Percentiles rank a stretch among this genome's conserved stretches.
These are phyloP conservation scores for Boletus semigastroideus DNA, from an alignment of 1,284 basidiomycete genomes.

Conservation along the genomic window DNA sequence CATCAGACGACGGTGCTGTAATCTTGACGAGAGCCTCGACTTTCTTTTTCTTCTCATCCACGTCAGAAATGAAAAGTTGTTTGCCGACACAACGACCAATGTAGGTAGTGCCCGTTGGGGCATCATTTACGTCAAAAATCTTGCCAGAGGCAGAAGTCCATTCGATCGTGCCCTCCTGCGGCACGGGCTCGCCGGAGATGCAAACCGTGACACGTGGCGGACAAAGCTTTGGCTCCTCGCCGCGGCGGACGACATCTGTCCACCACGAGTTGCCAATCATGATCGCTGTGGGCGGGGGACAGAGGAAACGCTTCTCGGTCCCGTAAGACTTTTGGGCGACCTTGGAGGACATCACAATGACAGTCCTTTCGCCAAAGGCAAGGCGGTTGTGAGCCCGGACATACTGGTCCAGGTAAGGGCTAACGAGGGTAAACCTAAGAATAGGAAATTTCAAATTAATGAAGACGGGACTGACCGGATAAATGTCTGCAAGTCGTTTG, in stretches of 20 bases:
- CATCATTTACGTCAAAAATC: conserved; percentile 78
- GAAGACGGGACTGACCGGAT: conserved; percentile 55
- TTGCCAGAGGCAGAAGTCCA: conserved; percentile 84
- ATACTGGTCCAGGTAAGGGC: conserved; percentile 82
- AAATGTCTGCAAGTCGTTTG: conserved; percentile 74
- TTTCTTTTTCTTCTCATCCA: conserved; percentile 89
- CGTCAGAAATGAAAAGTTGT: conserved; percentile 87
- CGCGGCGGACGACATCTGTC: conserved; percentile 69
- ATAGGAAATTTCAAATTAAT: conserved; percentile 9
- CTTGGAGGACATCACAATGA: conserved; percentile 95
- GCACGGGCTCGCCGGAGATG: conserved; percentile 86
- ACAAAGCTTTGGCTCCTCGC: conserved; percentile 71
- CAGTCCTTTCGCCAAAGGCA: conserved; percentile 88
- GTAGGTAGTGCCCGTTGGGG: conserved; percentile 76
- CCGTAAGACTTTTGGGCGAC: conserved; percentile 98
- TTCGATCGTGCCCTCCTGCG: conserved; percentile 80
- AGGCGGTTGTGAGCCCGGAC: conserved; percentile 83
- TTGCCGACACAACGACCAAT: conserved; percentile 89
- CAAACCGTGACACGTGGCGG: conserved; percentile 86
- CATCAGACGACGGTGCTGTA: conserved; percentile 75
- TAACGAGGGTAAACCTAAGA: conserved; percentile 31
- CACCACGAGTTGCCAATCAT: conserved; percentile 97
- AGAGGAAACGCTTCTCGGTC: conserved; percentile 95
- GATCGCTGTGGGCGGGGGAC: conserved; percentile 93
- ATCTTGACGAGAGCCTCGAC: conserved; percentile 90